Evolutionary conservation across 2,329 filamentous ascomycete species (phyloP).

Genomic region (Dendryphion nanum): DNA sequence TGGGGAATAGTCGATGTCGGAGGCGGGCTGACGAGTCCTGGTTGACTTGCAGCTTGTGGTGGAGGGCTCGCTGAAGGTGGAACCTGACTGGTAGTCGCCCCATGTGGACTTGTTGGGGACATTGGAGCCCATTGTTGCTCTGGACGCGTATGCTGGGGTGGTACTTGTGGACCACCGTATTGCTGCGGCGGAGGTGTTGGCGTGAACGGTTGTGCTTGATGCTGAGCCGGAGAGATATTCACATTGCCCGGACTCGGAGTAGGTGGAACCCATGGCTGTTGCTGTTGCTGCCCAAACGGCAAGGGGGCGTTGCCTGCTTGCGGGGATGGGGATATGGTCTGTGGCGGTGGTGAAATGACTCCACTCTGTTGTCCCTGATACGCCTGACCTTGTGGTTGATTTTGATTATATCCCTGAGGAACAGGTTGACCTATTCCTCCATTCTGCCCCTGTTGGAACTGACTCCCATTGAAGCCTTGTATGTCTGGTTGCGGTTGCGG

Average conservation of each 20-base stretch:
- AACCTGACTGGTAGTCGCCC: slow-evolving; percentile 6
- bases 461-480: slow-evolving; percentile 10
- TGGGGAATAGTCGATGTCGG: not conserved
- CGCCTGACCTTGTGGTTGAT: slow-evolving; percentile 1
- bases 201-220: slow-evolving; percentile 7
- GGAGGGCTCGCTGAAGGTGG: slow-evolving; percentile 17
- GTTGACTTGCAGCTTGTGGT: slow-evolving; percentile 11
- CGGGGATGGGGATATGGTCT: slow-evolving; percentile 11
- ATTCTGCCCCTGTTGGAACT: slow-evolving; percentile 12
- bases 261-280: slow-evolving; percentile 11
- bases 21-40: slow-evolving; percentile 1
- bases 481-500: slow-evolving; percentile 11
- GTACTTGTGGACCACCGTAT: slow-evolving; percentile 5
- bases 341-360: slow-evolving; percentile 3
- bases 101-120: not conserved
- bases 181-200: slow-evolving; percentile 12
- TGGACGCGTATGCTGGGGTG: slow-evolving; percentile 4
- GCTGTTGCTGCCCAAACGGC: slow-evolving; percentile 5
- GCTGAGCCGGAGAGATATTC: slow-evolving; percentile 2
- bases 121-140: not conserved
- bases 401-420: slow-evolving; percentile 10
- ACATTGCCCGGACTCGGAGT: slow-evolving; percentile 2
- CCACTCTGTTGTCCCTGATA: slow-evolving; percentile 24
- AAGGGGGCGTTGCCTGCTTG: slow-evolving; percentile 5
- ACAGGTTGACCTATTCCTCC: slow-evolving; percentile 3